Base-by-base conservation (phyloP, 352 stramenopile genomes). In the Phytophthora citrophthora region DNA sequence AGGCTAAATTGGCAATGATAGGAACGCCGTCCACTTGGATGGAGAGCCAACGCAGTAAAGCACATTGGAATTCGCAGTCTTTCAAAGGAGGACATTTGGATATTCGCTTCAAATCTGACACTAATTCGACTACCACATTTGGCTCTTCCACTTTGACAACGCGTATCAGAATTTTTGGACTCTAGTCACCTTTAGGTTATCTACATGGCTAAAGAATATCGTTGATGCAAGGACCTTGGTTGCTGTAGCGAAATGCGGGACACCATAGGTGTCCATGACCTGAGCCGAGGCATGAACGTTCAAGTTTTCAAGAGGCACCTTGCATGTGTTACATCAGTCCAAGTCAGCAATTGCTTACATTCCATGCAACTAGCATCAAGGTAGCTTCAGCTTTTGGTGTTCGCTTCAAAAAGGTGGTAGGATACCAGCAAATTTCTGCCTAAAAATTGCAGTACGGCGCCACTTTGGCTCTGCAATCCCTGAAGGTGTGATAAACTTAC, bases 121-220 rank as follows among this genome's bases (percentile, higher is more conserved):
- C 7, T 50, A 41, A 18, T 9, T 49, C 52, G 52, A 49, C 52
- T 50, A 59, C 38, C 16, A 39, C 52, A 59, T 59, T 59, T 51
- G 44, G 48, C 32, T 44, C 48, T 12, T 54, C 43, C 29, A 31
- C 29, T 34, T 41, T 40, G 10, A 18, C 36, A 13, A 20, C 10
- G 12, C 15, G 36, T 41, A 34, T 34, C 29, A 34, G 29, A 34
- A 34, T 34, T 32, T 8, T 34, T 34, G 8, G 9, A 34, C 6
- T 13, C 3, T 13, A 13, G 9, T 34, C 9, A 34, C 13, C 12
- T 10, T 13, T 13, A 13, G 2, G 9, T 34, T 34, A 12, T 13
- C 9, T 11, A 34, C 12, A 8, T 4, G 2, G 29, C 20, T 20
- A 20, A 20, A 20, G 20, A 20, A 2, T 20, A 20, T 20, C 20